Conservation (phyloP, 2,329 filamentous ascomycete species). For the Phoma sp. region DNA sequence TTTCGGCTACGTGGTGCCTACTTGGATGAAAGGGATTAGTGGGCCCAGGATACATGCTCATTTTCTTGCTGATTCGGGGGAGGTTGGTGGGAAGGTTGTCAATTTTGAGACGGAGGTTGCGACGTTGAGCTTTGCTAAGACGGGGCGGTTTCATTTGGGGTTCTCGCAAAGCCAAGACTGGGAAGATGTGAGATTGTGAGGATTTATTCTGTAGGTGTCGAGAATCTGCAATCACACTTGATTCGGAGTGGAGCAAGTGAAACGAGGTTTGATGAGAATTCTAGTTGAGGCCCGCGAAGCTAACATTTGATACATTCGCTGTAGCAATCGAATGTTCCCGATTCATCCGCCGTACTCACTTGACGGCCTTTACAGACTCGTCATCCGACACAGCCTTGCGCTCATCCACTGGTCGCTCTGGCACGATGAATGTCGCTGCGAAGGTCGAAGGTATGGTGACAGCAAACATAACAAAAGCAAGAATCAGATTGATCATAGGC, state of each 20-base stretch:
- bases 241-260: background rate
- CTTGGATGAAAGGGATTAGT: slow-evolving; percentile 51
- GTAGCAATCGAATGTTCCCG: background rate
- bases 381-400: slow-evolving; percentile 13
- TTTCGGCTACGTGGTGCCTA: slow-evolving; percentile 50
- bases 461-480: slow-evolving; percentile 58
- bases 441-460: slow-evolving; percentile 44
- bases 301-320: no score
- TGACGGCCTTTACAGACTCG: background rate
- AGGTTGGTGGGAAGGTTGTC: slow-evolving; percentile 45
- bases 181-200: slow-evolving; percentile 38
- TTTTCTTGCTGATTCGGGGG: slow-evolving; percentile 39
- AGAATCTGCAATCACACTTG: background rate
- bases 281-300: background rate
- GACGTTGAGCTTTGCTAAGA: slow-evolving; percentile 48
- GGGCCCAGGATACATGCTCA: slow-evolving; percentile 49
- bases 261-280: background rate
- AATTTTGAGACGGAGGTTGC: slow-evolving; percentile 49
- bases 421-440: slow-evolving; percentile 31
- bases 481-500: slow-evolving; percentile 57
- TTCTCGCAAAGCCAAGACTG: slow-evolving; percentile 52
- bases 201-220: background rate
- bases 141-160: slow-evolving; percentile 52
- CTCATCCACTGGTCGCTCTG: slow-evolving; percentile 27
- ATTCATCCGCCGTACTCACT: background rate